These are phyloP conservation scores for Chytridiales sp. DNA, from an alignment of 371 early-diverging fungal genomes.

Conservation along the genomic window DNA sequence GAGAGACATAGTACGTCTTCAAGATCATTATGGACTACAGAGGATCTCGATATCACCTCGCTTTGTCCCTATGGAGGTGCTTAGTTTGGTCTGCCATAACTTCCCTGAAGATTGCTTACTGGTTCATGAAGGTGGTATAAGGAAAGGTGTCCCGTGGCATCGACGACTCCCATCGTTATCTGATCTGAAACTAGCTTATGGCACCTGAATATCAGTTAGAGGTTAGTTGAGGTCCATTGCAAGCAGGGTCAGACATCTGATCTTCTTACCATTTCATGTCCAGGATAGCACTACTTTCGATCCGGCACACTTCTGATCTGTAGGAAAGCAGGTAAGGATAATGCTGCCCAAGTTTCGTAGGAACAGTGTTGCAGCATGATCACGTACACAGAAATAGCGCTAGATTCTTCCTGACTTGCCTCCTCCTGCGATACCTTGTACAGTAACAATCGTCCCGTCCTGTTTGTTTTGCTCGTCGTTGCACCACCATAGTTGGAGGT, in stretches of 20 bases:
- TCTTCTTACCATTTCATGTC: conserved; percentile 76
- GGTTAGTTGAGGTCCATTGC: conserved; percentile 43
- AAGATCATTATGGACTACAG: conserved; percentile 33
- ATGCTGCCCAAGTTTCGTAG: too few species aligned
- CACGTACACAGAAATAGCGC: neutral
- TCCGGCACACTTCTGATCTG: conserved; percentile 11
- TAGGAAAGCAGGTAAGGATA: neutral
- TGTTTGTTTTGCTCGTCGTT: conserved; percentile 28
- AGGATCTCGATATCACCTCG: neutral
- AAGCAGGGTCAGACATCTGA: neutral
- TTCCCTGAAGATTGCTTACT: conserved; percentile 47
- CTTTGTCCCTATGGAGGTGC: neutral
- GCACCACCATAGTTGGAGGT: conserved; percentile 14
- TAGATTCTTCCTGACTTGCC: conserved; percentile 1
- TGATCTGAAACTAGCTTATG: conserved; percentile 35
- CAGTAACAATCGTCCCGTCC: conserved; percentile 46
- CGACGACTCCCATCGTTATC: conserved; percentile 58
- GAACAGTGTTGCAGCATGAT: too few species aligned
- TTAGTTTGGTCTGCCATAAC: neutral
- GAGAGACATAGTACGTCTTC: conserved; percentile 72
- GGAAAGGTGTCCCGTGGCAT: conserved; percentile 64
- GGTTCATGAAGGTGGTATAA: too few species aligned
- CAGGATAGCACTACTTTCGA: conserved; percentile 73
- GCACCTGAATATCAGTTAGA: neutral
- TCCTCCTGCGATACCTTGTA: conserved; percentile 23